phyloP scores from a whole-genome alignment of 371 early-diverging fungal genomes.

The Rhizopus stolonifer region DNA sequence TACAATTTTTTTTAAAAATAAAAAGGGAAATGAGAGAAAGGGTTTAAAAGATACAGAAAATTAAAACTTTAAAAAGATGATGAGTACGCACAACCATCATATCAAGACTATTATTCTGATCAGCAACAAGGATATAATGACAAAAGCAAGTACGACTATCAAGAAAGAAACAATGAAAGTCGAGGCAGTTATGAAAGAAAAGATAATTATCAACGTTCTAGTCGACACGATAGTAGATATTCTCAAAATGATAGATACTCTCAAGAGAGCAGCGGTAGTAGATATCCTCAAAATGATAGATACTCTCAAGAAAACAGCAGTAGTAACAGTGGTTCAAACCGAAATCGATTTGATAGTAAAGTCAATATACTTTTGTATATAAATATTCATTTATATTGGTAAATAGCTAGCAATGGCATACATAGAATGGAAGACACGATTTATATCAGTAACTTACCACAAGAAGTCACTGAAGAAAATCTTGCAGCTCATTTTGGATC shows the following conservation, averaged over 20 bases:
- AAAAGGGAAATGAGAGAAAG: neutral
- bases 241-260: too few relatives aligned
- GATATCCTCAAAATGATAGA: too few relatives aligned
- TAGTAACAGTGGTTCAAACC: neutral
- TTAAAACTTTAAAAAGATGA: slow-evolving; percentile 1
- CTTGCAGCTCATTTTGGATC: slow-evolving; percentile 62
- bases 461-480: slow-evolving; percentile 60
- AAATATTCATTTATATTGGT: neutral
- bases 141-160: neutral
- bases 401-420: slow-evolving; percentile 17
- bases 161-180: neutral
- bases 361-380: neutral
- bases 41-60: neutral
- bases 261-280: too few relatives aligned
- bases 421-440: slow-evolving; percentile 64
- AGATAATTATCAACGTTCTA: neutral
- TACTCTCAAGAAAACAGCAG: neutral
- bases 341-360: neutral
- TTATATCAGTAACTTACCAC: slow-evolving; percentile 61
- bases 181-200: neutral
- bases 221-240: too few relatives aligned
- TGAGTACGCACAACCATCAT: neutral
- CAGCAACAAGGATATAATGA: neutral
- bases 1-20: too few relatives aligned
- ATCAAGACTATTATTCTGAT: neutral